Conservation (phyloP, 2,329 filamentous ascomycete genomes). For the Hysterium pulicare region DNA sequence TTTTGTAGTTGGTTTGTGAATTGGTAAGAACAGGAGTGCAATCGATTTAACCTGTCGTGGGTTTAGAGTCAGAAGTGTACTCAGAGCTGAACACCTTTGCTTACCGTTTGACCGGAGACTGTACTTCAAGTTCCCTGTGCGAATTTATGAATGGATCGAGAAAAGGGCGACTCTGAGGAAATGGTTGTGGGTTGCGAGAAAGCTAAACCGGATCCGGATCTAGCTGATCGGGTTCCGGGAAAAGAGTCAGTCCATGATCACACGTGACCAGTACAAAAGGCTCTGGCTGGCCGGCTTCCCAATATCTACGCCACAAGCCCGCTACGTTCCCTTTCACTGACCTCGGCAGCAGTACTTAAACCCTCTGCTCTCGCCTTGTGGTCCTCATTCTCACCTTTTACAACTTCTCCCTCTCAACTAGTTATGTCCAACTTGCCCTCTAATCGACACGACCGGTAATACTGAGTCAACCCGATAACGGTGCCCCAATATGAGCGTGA, state of each 20-base stretch:
- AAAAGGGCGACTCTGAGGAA: slow-evolving; percentile 26
- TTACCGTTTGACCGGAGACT: slow-evolving; percentile 99
- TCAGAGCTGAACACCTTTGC: slow-evolving; percentile 1
- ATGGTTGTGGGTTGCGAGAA: slow-evolving; percentile 14
- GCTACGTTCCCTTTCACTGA: slow-evolving; percentile 1
- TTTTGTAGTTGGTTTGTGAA: slow-evolving; percentile 57
- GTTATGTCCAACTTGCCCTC: slow-evolving; percentile 31
- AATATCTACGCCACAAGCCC: slow-evolving; percentile 3
- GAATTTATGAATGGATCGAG: slow-evolving; percentile 12
- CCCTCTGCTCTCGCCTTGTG: slow-evolving; percentile 7
- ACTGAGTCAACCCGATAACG: slow-evolving; percentile 34
- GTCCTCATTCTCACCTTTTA: slow-evolving; percentile 11
- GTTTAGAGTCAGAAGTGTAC: slow-evolving; percentile 18
- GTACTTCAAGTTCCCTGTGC: slow-evolving; percentile 82
- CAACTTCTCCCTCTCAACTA: slow-evolving; percentile 12
- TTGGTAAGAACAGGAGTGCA: slow-evolving; percentile 76
- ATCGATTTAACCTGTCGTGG: slow-evolving; percentile 69
- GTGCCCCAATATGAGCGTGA: slow-evolving; percentile 37
- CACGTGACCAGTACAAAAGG: slow-evolving; percentile 18
- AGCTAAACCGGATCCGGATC: slow-evolving; percentile 5
- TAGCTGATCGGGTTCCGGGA: slow-evolving; percentile 12
- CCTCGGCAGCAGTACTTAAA: slow-evolving; percentile 7
- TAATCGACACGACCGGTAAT: slow-evolving; percentile 33
- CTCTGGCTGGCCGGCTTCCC: neutral
- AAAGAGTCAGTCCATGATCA: slow-evolving; percentile 7